Evolutionary conservation across 495 filamentous ascomycete species (phyloP), one percentile per base, ranked within the genome.

Genomic region (Penicillium arizonense): DNA sequence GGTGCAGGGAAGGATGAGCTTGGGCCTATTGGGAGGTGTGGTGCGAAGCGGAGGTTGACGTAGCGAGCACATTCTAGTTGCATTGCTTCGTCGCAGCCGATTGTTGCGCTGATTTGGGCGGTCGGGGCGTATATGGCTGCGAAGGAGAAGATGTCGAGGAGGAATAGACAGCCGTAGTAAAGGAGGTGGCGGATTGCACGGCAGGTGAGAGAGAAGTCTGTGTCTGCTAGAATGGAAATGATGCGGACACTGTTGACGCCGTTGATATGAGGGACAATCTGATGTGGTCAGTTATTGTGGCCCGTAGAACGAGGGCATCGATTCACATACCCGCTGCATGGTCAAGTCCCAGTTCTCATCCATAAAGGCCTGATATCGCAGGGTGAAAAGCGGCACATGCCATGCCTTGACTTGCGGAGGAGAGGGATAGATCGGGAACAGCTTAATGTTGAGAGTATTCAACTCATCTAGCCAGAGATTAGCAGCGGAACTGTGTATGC

Each of bases 361-460:
- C 63, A 91, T 85, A 34, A 86, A 78, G 37, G 82, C 74, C 18
- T 83, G 76, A 32, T 94, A 87, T 39, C 88, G 86, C 52, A 95
- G 87, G 56, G 90, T 96, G 56, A 89, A 86, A 13, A 97, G 80
- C 11, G 94, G 94, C 9, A 98, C 95, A 61, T 96, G 89, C 84
- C 86, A 95, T 7, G 89, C 77, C 57, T 85, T 84, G 50, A 97
- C 84, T 6, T 82, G 77, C 0, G 91, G 84, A 0, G 93, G 91
- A 6, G 83, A 81, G 2, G 85, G 79, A 60, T 91, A 91, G 44
- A 86, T 82, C 0, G 90, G 90, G 71, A 96, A 96, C 43, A 96
- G 82, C 67, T 96, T 96, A 78, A 98, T 88, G 70, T 96, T 96
- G 64, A 98, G 82, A 10, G 90, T 96, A 72, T 96, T 96, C 53